phyloP scores from a whole-genome alignment of 2,329 filamentous ascomycete species.

The Myriosclerotinia duriaeana region DNA sequence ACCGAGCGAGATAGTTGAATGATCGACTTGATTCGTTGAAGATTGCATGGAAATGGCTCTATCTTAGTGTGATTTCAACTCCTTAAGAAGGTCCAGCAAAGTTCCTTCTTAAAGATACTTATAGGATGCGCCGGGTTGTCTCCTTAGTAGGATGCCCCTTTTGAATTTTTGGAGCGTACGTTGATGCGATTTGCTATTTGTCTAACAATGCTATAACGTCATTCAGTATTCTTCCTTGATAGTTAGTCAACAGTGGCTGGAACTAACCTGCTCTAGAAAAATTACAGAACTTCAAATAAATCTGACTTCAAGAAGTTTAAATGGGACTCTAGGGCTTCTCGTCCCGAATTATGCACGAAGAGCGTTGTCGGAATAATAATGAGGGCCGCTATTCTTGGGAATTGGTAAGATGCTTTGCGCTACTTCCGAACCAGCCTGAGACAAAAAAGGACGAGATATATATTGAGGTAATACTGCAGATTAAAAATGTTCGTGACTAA shows the following conservation, averaged over 20 bases:
- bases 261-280: constrained; percentile 8
- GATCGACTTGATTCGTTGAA: constrained; percentile 47
- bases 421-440: constrained; percentile 32
- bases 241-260: neutral
- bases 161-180: neutral
- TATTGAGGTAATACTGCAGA: constrained; percentile 39
- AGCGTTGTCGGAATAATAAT: constrained; percentile 20
- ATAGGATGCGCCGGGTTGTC: constrained; percentile 25
- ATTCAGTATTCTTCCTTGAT: constrained; percentile 5
- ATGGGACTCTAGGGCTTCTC: constrained; percentile 4
- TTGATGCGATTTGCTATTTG: neutral
- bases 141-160: constrained; percentile 31
- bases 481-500: constrained; percentile 34
- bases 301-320: constrained; percentile 7
- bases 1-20: constrained; percentile 49
- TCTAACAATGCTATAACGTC: constrained; percentile 13
- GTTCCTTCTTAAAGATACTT: constrained; percentile 24
- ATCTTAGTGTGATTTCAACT: constrained; percentile 25
- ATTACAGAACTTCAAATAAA: neutral
- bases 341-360: constrained; percentile 15
- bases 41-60: constrained; percentile 54
- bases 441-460: constrained; percentile 33
- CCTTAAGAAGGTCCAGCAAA: constrained; percentile 30
- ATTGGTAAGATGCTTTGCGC: constrained; percentile 24
- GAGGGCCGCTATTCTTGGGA: constrained; percentile 15